phyloP scores from a whole-genome alignment of 2,329 filamentous ascomycete species.

The Apiospora aurea region DNA sequence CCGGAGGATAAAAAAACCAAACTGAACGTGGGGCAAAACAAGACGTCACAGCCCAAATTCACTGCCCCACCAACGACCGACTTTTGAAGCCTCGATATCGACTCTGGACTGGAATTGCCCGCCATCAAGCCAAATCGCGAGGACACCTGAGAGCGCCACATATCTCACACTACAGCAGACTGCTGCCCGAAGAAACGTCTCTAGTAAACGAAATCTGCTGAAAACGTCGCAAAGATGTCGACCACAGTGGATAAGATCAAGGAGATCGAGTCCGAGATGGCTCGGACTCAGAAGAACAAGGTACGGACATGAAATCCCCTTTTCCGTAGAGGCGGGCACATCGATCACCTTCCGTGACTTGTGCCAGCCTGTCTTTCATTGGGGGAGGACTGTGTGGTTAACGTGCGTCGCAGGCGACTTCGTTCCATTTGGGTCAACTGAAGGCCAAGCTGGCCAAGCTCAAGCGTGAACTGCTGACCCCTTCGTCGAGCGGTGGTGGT shows the following conservation, averaged over 20 bases:
- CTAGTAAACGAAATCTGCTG: slow-evolving; percentile 24
- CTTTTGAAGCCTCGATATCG: slow-evolving; percentile 23
- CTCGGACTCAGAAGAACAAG: slow-evolving; percentile 97
- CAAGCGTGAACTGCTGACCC: slow-evolving; percentile 93
- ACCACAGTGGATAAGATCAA: slow-evolving; percentile 99
- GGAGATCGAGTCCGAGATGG: slow-evolving; percentile 97
- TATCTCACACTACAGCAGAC: not conserved
- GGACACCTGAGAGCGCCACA: not conserved
- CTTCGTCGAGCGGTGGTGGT: slow-evolving; percentile 79
- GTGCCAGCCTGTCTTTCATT: not conserved
- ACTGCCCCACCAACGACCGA: slow-evolving; percentile 23
- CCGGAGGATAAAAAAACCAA: not conserved
- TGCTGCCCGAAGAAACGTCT: not conserved
- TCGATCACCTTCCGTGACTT: too few relatives aligned
- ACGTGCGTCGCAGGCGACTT: slow-evolving; percentile 64
- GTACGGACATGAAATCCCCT: not conserved
- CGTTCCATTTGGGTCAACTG: slow-evolving; percentile 91
- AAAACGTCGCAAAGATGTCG: slow-evolving; percentile 72
- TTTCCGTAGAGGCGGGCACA: not conserved
- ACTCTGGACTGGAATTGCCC: not conserved
- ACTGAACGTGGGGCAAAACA: slow-evolving; percentile 11
- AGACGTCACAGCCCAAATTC: slow-evolving; percentile 19
- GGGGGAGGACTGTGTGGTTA: not conserved
- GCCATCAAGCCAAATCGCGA: not conserved
- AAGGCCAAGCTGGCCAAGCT: slow-evolving; percentile 99